Base-by-base conservation (phyloP, 2,329 filamentous ascomycete genomes). In the Penicillium oxalicum region DNA sequence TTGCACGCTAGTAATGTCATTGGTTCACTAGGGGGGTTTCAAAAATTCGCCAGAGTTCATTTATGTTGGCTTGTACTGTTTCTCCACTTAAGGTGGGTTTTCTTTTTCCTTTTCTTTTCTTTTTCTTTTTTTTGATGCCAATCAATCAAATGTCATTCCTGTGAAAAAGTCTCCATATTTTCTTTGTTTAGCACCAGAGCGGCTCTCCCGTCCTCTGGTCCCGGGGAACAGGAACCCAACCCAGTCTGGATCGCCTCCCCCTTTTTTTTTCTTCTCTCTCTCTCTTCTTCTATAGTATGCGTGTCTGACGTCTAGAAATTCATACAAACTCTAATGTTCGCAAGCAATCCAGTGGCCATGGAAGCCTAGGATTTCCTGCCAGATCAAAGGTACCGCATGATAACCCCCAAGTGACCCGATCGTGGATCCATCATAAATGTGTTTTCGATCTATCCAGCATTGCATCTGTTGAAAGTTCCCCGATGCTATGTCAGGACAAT, bases 131-230 rank as follows among this genome's bases (percentile, higher is more conserved):
- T 32, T 32, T 32, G 29, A 11, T 18, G 18, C 18, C 18, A 18
- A 11, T 32, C 29, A 32, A 32, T 32, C 29, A 32, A 32, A 32
- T 32, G 29, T 11, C 29, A 4, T 8, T 3, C 41, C 47, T 53
- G 18, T 18, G 2, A 18, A 18, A 43, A 46, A 32, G 44, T 45
- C 27, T 48, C 48, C 48, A 40, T 46, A 39, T 36, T 52, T 54
- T 54, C 54, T 54, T 61, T 57, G 54, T 58, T 60, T 59, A 61
- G 60, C 46, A 58, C 40, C 29, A 24, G 53, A 58, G 62, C 63
- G 62, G 61, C 61, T 65, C 58, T 64, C 63, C 64, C 64, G 55
- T 55, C 48, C 9, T 52, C 49, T 58, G 47, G 61, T 63, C 62
- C 64, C 62, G 60, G 58, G 53, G 59, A 61, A 59, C 54, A 66